These are phyloP conservation scores for Citrullus amarus DNA, from an alignment of 306 rosid genomes.

Conservation along the genomic window DNA sequence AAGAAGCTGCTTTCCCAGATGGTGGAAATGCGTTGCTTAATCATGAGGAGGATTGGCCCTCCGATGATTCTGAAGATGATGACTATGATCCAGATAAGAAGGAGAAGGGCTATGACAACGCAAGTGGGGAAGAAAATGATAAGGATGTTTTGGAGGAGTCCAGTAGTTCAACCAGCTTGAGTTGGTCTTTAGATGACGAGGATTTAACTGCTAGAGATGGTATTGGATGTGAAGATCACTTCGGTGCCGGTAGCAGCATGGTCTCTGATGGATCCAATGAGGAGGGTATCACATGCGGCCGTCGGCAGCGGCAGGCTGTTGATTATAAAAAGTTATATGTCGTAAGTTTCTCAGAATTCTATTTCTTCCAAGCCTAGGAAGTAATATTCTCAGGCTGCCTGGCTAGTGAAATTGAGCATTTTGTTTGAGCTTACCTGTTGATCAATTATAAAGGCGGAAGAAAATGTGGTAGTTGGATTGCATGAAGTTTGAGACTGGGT, in stretches of 20 bases:
- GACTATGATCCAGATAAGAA: conserved; percentile 74
- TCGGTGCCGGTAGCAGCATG: conserved; percentile 24
- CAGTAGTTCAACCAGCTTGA: conserved; percentile 35
- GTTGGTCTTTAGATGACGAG: conserved; percentile 39
- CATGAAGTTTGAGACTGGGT: neutral
- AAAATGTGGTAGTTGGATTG: neutral
- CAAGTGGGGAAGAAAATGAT: conserved; percentile 29
- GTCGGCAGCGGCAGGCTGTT: conserved; percentile 59
- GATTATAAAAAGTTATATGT: conserved; percentile 66
- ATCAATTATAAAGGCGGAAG: neutral
- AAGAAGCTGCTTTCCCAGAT: conserved; percentile 71
- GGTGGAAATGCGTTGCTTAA: conserved; percentile 34
- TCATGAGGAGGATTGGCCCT: conserved; percentile 80
- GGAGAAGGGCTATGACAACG: conserved; percentile 29
- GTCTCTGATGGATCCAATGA: conserved; percentile 59
- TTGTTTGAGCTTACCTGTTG: neutral
- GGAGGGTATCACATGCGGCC: conserved; percentile 38
- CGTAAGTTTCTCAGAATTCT: conserved; percentile 36
- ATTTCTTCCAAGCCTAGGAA: neutral
- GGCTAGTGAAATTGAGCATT: neutral
- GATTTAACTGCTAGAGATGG: conserved; percentile 19
- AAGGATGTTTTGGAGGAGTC: conserved; percentile 29
- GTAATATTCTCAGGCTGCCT: neutral
- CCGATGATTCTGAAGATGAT: conserved; percentile 85
- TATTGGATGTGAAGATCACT: conserved; percentile 22